Evolutionary conservation across 225 moss, liverwort and hornwort genomes (phyloP).

Genomic region (Physcomitrellopsis africana): DNA sequence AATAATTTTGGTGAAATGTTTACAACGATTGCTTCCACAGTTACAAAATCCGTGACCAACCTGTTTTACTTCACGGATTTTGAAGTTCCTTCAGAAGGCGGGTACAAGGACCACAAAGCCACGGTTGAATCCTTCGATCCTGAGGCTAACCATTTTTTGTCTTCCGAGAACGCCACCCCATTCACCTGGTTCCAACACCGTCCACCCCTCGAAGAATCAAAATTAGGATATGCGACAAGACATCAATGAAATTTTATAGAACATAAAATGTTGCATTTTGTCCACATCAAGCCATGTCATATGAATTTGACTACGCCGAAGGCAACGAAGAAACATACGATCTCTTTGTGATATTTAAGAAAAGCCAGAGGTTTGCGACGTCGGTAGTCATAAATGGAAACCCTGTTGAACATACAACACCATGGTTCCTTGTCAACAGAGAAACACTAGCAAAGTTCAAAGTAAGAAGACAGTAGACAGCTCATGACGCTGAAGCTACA

Average conservation of each 20-base stretch:
- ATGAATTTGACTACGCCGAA: background rate
- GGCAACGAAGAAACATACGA: slow-evolving; percentile 46
- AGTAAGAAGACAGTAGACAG: background rate
- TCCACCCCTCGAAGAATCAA: slow-evolving; percentile 14
- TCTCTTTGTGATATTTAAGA: slow-evolving; percentile 85
- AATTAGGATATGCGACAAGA: background rate
- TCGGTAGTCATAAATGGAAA: slow-evolving; percentile 80
- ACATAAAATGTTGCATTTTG: background rate
- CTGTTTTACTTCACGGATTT: slow-evolving; percentile 7
- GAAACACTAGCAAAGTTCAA: background rate
- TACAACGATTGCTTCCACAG: background rate
- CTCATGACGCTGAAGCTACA: background rate
- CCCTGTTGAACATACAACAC: slow-evolving; percentile 45
- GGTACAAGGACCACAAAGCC: slow-evolving; percentile 71
- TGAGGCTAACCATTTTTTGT: slow-evolving; percentile 61
- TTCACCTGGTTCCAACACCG: slow-evolving; percentile 50
- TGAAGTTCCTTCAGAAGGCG: slow-evolving; percentile 35
- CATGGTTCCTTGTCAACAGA: slow-evolving; percentile 12
- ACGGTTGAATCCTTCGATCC: slow-evolving; percentile 61
- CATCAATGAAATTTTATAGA: slow-evolving; percentile 7
- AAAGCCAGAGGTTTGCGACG: slow-evolving; percentile 74
- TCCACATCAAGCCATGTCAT: background rate
- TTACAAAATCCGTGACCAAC: background rate
- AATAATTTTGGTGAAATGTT: background rate
- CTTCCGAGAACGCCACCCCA: slow-evolving; percentile 57